Evolutionary conservation across 2,329 filamentous ascomycete genomes (phyloP).

Genomic region (Colletotrichum tofieldiae): DNA sequence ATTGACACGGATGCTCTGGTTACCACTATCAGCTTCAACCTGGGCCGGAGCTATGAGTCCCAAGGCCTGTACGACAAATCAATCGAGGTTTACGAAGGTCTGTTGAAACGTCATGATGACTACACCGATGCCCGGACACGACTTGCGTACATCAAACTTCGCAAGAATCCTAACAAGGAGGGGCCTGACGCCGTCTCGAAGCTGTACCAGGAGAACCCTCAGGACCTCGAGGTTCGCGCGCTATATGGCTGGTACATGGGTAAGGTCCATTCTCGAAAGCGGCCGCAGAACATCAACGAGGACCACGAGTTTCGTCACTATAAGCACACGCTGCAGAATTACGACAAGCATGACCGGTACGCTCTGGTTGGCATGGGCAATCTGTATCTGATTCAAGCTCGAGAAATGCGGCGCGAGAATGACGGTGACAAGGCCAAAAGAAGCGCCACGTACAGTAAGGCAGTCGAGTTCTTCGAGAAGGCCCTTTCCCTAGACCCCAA

Average conservation of each 20-base stretch:
- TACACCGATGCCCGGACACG: constrained; percentile 94
- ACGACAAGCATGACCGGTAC: constrained; percentile 99
- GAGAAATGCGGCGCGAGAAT: constrained; percentile 93
- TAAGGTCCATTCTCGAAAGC: constrained; percentile 84
- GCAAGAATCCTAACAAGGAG: constrained; percentile 85
- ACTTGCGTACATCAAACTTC: constrained; percentile 90
- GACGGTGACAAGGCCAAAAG: constrained; percentile 94
- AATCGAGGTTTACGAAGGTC: constrained; percentile 87
- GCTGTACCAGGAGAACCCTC: constrained; percentile 86
- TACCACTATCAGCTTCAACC: constrained; percentile 96
- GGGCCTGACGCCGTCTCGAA: constrained; percentile 89
- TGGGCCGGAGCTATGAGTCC: constrained; percentile 93
- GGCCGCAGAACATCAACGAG: constrained; percentile 84
- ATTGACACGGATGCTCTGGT: constrained; percentile 92
- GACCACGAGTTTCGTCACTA: constrained; percentile 95
- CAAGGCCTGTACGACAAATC: constrained; percentile 86
- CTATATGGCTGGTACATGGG: constrained; percentile 97
- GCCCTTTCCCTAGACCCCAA: constrained; percentile 93
- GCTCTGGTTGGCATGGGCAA: constrained; percentile 98
- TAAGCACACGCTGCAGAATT: constrained; percentile 94
- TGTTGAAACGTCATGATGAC: constrained; percentile 87
- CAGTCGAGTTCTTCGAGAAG: constrained; percentile 99
- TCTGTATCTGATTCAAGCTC: constrained; percentile 85
- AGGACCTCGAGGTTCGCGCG: constrained; percentile 91
- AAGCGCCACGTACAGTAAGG: constrained; percentile 87